These are phyloP conservation scores for Debaryomycetaceae sp. DNA, from an alignment of 1,139 yeast species.

Conservation along the genomic window DNA sequence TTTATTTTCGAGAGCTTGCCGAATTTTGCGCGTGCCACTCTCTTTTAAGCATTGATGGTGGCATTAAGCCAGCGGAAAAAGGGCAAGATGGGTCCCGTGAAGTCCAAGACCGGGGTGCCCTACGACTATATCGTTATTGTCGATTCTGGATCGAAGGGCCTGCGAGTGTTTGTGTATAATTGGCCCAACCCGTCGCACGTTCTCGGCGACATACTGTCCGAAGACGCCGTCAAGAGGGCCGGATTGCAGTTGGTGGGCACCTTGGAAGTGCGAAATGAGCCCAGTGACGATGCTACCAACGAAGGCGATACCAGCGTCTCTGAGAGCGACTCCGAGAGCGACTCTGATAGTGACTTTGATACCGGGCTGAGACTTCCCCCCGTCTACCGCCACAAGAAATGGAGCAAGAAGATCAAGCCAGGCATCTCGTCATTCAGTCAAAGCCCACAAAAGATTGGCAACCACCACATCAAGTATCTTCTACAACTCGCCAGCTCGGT, in stretches of 20 bases:
- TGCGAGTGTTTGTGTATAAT: slow-evolving; percentile 67
- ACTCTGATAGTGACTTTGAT: not conserved
- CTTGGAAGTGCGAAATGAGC: slow-evolving; percentile 11
- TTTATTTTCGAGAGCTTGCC: no score
- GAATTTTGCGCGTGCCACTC: no score
- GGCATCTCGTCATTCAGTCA: slow-evolving; percentile 58
- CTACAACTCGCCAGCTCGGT: slow-evolving; percentile 51
- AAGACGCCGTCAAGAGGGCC: slow-evolving; percentile 5
- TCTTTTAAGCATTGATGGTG: no score
- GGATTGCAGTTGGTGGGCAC: slow-evolving; percentile 16
- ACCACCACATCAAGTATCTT: slow-evolving; percentile 53
- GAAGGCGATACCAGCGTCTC: slow-evolving; percentile 9
- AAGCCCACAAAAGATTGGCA: slow-evolving; percentile 52
- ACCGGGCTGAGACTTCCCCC: not conserved
- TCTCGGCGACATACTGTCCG: slow-evolving; percentile 20
- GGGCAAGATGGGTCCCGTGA: slow-evolving; percentile 23
- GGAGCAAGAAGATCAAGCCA: slow-evolving; percentile 63
- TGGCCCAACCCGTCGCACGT: slow-evolving; percentile 52
- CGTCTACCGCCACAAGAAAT: slow-evolving; percentile 40
- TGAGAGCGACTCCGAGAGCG: slow-evolving; percentile 7
- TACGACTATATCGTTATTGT: slow-evolving; percentile 67
- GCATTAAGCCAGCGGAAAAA: no score
- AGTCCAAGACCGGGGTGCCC: slow-evolving; percentile 39
- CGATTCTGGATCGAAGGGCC: slow-evolving; percentile 83
- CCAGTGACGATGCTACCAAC: slow-evolving; percentile 10